These are phyloP conservation scores for Neurospora africana DNA, from an alignment of 495 filamentous ascomycete species.

Conservation along the genomic window DNA sequence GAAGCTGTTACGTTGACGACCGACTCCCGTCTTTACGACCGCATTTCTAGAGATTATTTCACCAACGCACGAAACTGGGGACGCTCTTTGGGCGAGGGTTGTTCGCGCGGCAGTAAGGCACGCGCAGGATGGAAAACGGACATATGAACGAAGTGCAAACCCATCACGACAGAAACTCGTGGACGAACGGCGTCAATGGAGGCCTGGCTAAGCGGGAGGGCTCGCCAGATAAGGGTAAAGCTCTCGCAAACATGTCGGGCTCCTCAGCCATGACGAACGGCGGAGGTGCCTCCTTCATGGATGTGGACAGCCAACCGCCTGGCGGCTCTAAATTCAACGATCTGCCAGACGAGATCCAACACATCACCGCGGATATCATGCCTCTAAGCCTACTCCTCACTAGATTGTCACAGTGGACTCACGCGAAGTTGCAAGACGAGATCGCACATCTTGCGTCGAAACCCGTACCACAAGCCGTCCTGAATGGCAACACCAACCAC, in stretches of 20 bases:
- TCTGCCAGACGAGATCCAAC: constrained; percentile 62
- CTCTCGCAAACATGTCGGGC: constrained; percentile 6
- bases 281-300: constrained; percentile 12
- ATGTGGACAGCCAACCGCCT: constrained; percentile 8
- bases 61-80: not conserved
- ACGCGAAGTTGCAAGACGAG: constrained; percentile 59
- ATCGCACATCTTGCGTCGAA: constrained; percentile 61
- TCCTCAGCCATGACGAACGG: constrained; percentile 18
- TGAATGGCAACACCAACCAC: constrained; percentile 28
- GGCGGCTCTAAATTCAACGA: constrained; percentile 32
- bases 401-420: constrained; percentile 72
- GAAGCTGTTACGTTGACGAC: not conserved
- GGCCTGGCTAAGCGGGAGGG: constrained; percentile 10
- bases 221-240: constrained; percentile 17
- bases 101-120: constrained; percentile 5
- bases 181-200: constrained; percentile 32
- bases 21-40: not conserved
- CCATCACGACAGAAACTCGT: constrained; percentile 38
- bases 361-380: constrained; percentile 67
- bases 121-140: constrained; percentile 41
- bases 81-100: not conserved
- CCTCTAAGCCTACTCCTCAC: constrained; percentile 59
- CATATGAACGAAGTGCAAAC: constrained; percentile 32
- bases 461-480: constrained; percentile 34
- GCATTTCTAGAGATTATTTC: not conserved